phyloP scores from a whole-genome alignment of 2,329 filamentous ascomycete genomes.

The Pestalotiopsis sp. region DNA sequence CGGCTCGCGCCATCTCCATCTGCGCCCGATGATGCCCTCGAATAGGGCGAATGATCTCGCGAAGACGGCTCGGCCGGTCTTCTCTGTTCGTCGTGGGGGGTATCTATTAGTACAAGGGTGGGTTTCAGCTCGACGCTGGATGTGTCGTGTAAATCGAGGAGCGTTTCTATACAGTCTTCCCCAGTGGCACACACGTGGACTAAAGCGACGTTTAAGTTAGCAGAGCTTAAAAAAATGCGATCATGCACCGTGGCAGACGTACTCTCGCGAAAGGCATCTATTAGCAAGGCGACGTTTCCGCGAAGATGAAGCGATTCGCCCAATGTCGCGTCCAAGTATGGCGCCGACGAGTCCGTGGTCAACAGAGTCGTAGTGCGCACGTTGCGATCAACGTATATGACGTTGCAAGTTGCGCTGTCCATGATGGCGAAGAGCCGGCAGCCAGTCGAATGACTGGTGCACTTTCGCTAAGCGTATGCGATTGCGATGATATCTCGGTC shows the following conservation, averaged over 20 bases:
- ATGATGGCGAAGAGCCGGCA: constrained; percentile 55
- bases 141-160: constrained; percentile 53
- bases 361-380: constrained; percentile 48
- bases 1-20: constrained; percentile 42
- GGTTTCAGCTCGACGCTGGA: constrained; percentile 54
- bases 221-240: constrained; percentile 16
- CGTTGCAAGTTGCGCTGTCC: constrained; percentile 57
- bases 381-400: constrained; percentile 60
- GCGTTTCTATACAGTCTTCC: constrained; percentile 50
- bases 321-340: constrained; percentile 36
- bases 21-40: constrained; percentile 33
- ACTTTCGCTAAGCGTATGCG: constrained; percentile 41
- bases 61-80: constrained; percentile 35
- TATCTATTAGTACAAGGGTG: constrained; percentile 58
- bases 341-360: constrained; percentile 20
- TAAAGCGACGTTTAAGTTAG: constrained; percentile 28
- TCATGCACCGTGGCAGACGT: constrained; percentile 17
- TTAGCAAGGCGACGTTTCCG: constrained; percentile 47
- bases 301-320: constrained; percentile 36
- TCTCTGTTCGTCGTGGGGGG: constrained; percentile 49
- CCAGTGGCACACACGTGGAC: constrained; percentile 57
- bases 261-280: constrained; percentile 59
- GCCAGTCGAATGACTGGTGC: constrained; percentile 63
- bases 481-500: constrained; percentile 14
- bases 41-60: constrained; percentile 46